Percentiles rank a stretch among this genome's conserved stretches.
phyloP scores from a whole-genome alignment of 305 asterid species.

The Fraxinus ornus region DNA sequence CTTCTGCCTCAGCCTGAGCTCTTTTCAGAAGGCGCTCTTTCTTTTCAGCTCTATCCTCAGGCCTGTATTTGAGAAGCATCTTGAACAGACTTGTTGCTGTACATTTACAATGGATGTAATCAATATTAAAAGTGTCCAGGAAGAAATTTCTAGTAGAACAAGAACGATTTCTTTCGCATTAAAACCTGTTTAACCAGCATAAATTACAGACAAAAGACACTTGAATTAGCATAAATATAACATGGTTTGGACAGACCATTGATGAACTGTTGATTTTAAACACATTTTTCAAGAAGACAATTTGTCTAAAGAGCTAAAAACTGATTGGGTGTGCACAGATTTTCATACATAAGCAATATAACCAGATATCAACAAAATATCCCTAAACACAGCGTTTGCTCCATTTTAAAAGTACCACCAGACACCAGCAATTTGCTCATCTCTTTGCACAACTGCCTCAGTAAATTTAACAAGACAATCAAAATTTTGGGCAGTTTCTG shows the following conservation, averaged over 20 bases:
- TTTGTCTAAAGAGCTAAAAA: neutral
- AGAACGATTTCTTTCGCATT: neutral
- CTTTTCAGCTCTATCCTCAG: constrained; percentile 85
- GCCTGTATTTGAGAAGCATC: constrained; percentile 87
- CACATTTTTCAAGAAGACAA: neutral
- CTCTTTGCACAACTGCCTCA: neutral
- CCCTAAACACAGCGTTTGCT: neutral
- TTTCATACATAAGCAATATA: neutral
- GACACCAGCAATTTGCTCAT: neutral
- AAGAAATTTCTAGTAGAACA: neutral
- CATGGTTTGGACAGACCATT: neutral
- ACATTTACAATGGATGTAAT: neutral
- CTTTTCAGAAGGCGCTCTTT: constrained; percentile 79
- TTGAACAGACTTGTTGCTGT: constrained; percentile 81
- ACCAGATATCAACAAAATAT: neutral
- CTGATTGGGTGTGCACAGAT: neutral
- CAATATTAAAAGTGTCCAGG: neutral
- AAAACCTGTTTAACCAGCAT: neutral
- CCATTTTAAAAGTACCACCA: neutral
- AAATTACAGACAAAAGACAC: neutral
- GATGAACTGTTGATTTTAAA: neutral
- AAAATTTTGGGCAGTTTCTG: neutral
- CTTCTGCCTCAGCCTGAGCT: constrained; percentile 32
- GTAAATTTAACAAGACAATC: neutral
- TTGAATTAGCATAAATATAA: neutral